Evolutionary conservation across 1,139 yeast genomes (phyloP).

Genomic region (Geotrichum candidum): DNA sequence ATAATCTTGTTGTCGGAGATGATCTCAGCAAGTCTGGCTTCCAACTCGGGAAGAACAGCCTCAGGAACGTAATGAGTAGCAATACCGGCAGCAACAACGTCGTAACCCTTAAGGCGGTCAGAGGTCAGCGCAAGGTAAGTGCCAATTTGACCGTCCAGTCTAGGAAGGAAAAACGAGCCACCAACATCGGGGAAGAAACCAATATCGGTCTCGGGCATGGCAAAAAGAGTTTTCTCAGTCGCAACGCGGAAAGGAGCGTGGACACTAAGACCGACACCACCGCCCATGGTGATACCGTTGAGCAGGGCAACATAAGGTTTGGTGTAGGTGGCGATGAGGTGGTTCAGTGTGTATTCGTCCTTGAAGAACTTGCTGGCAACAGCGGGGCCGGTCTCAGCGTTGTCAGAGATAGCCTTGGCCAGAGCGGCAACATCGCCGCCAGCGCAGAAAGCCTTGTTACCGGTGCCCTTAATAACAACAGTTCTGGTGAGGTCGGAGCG

Average conservation of each 20-base stretch:
- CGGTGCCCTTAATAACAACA: constrained; percentile 63
- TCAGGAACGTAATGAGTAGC: constrained; percentile 86
- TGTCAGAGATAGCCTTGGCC: constrained; percentile 43
- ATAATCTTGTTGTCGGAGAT: constrained; percentile 24
- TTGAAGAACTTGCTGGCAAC: constrained; percentile 62
- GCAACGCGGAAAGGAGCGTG: constrained; percentile 92
- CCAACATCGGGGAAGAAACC: constrained; percentile 98
- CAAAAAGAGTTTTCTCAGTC: constrained; percentile 81
- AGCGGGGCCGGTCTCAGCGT: constrained; percentile 35
- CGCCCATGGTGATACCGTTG: constrained; percentile 97
- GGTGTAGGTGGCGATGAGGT: constrained; percentile 67
- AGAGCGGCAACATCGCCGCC: constrained; percentile 93
- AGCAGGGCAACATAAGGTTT: constrained; percentile 81
- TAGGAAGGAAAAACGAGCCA: constrained; percentile 79
- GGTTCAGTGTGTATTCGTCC: constrained; percentile 76
- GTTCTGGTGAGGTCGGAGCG: constrained; percentile 61
- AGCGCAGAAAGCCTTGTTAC: constrained; percentile 47
- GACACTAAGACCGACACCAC: constrained; percentile 88
- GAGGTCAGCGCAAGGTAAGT: constrained; percentile 86
- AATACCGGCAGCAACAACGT: constrained; percentile 73
- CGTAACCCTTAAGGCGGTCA: constrained; percentile 66
- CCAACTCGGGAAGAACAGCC: constrained; percentile 55
- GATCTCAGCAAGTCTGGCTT: constrained; percentile 54
- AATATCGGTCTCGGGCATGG: constrained; percentile 98
- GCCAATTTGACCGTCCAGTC: constrained; percentile 77